These are phyloP conservation scores for Russula lepida DNA, from an alignment of 768 basidiomycete genomes.

Conservation along the genomic window DNA sequence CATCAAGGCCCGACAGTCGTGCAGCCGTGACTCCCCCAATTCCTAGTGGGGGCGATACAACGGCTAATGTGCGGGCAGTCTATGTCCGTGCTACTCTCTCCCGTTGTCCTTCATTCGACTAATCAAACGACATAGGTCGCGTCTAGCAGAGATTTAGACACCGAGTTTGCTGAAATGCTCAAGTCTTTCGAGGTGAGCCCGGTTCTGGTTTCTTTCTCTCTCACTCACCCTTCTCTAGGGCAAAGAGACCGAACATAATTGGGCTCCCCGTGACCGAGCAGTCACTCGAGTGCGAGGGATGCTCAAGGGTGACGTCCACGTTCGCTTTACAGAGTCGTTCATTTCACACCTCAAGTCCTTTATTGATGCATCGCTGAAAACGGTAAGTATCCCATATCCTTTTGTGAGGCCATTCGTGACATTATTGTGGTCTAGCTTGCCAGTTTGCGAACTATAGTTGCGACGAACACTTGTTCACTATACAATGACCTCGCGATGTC, in stretches of 20 bases:
- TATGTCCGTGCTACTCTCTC: slow-evolving; percentile 44
- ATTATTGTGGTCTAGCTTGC: slow-evolving; percentile 45
- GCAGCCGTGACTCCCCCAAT: slow-evolving; percentile 38
- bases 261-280: slow-evolving; percentile 73
- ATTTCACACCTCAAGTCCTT: slow-evolving; percentile 67
- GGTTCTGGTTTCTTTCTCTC: neutral
- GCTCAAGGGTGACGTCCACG: slow-evolving; percentile 78
- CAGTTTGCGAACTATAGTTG: slow-evolving; percentile 87
- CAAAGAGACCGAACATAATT: slow-evolving; percentile 97
- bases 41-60: slow-evolving; percentile 33
- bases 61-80: slow-evolving; percentile 48
- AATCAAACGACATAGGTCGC: slow-evolving; percentile 48
- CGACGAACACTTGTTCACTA: slow-evolving; percentile 66
- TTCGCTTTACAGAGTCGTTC: slow-evolving; percentile 67
- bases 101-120: neutral
- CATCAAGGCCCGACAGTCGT: slow-evolving; percentile 53
- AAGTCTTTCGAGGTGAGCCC: slow-evolving; percentile 66
- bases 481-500: slow-evolving; percentile 64
- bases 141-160: slow-evolving; percentile 75
- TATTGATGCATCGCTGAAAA: slow-evolving; percentile 76
- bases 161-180: slow-evolving; percentile 72
- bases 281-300: slow-evolving; percentile 78
- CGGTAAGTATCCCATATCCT: slow-evolving; percentile 41
- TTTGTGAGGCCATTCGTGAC: neutral
- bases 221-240: slow-evolving; percentile 42